Conservation (phyloP, 2,329 filamentous ascomycete genomes). For the Gremmenia infestans region DNA sequence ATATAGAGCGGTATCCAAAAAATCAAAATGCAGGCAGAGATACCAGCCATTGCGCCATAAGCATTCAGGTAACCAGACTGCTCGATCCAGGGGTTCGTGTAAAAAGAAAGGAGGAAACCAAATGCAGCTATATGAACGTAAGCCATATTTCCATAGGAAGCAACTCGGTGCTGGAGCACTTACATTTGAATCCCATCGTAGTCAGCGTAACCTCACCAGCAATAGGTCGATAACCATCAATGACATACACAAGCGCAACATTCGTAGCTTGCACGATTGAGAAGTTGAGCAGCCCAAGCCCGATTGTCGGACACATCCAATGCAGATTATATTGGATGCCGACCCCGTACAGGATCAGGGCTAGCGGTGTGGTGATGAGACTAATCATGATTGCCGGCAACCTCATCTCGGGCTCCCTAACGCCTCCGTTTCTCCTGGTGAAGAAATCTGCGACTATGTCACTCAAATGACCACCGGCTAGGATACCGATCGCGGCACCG, state of each 20-base stretch:
- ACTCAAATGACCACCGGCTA: constrained; percentile 19
- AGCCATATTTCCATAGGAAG: not conserved
- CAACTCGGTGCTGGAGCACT: constrained; percentile 17
- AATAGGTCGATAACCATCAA: constrained; percentile 53
- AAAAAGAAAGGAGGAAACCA: constrained; percentile 55
- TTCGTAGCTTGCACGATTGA: constrained; percentile 52
- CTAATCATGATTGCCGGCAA: constrained; percentile 48
- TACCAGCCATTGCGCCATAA: constrained; percentile 54
- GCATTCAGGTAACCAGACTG: constrained; percentile 44
- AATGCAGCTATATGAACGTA: constrained; percentile 37
- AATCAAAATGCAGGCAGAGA: constrained; percentile 42
- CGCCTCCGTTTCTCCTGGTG: constrained; percentile 48
- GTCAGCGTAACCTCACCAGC: constrained; percentile 51
- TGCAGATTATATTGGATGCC: constrained; percentile 43
- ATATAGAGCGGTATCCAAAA: constrained; percentile 47
- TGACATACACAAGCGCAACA: constrained; percentile 51
- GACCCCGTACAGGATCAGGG: constrained; percentile 42
- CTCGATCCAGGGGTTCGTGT: constrained; percentile 54
- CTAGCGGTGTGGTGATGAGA: constrained; percentile 44
- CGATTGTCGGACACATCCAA: constrained; percentile 53
- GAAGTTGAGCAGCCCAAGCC: constrained; percentile 50
- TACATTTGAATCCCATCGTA: constrained; percentile 50
- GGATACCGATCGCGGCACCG: constrained; percentile 16
- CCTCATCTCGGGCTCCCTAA: constrained; percentile 57
- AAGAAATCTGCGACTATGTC: constrained; percentile 31